A percentile compares a stretch with the other conserved stretches of the same genome.
These are phyloP conservation scores for Leptographium radiaticola DNA, from an alignment of 2,329 filamentous ascomycete genomes.

Conservation along the genomic window DNA sequence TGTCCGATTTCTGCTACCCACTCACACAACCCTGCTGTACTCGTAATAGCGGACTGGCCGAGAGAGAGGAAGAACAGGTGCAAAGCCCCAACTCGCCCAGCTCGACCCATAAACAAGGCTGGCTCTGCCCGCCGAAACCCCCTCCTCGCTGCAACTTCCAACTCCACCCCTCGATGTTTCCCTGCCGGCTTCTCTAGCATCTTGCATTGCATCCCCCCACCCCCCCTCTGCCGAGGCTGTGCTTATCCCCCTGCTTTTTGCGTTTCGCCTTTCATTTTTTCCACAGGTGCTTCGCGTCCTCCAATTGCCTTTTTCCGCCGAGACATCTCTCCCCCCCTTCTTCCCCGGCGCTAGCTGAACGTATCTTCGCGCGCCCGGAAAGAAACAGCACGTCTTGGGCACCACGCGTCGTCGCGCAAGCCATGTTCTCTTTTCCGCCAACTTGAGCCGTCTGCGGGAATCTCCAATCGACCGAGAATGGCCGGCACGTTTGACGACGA, in stretches of 20 bases:
- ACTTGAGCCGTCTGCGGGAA: neutral
- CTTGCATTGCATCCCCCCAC: neutral
- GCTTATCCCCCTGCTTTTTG: neutral
- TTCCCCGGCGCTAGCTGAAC: neutral
- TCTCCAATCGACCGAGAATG: neutral
- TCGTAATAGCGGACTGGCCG: neutral
- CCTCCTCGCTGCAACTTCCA: neutral
- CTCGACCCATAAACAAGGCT: constrained; percentile 1
- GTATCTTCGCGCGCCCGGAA: too few species aligned
- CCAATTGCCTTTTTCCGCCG: neutral
- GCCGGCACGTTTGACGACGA: neutral
- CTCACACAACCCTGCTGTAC: neutral
- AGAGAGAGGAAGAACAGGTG: neutral
- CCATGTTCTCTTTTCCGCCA: neutral
- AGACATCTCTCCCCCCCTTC: too few species aligned
- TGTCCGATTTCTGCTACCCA: neutral
- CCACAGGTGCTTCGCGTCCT: neutral
- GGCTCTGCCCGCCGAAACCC: neutral
- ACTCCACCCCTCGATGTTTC: neutral
- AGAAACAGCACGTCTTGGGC: too few species aligned
- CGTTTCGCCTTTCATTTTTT: neutral
- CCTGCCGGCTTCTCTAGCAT: neutral
- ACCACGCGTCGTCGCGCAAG: neutral
- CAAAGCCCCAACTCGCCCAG: neutral
- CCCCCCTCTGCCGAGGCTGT: neutral